Percentiles rank a stretch among this genome's conserved stretches.
Conservation (phyloP, 441 rosid genomes). For the Euphorbia schlechtendalii region DNA sequence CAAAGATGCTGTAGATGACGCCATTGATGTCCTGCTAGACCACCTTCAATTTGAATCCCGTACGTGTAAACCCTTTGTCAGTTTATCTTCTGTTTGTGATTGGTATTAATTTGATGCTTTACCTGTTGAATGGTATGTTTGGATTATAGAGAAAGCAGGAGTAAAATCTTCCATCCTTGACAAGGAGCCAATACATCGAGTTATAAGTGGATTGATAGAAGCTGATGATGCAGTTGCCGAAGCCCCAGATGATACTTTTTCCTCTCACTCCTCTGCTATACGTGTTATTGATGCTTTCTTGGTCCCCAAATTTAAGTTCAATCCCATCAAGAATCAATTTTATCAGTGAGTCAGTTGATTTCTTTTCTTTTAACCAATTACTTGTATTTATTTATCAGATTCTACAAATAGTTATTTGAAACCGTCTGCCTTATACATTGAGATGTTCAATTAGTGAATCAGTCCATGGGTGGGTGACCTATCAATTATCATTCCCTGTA, state of each 20-base stretch:
- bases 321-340: slow-evolving; percentile 71
- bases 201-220: slow-evolving; percentile 46
- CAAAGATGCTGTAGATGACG: slow-evolving; percentile 58
- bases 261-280: slow-evolving; percentile 34
- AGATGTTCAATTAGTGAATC: background rate
- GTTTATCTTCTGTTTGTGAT: background rate
- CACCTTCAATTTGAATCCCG: slow-evolving; percentile 58
- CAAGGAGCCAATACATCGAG: slow-evolving; percentile 52
- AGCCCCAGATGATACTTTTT: slow-evolving; percentile 14
- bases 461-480: background rate
- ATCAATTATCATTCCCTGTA: background rate
- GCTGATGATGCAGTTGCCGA: slow-evolving; percentile 65
- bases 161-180: slow-evolving; percentile 65
- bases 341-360: slow-evolving; percentile 41
- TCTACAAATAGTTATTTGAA: background rate
- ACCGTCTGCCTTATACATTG: no score
- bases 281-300: slow-evolving; percentile 71
- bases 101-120: background rate
- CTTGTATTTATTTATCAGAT: background rate
- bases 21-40: slow-evolving; percentile 76
- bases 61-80: slow-evolving; percentile 7
- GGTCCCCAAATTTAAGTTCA: slow-evolving; percentile 69
- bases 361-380: background rate
- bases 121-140: background rate
- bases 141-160: slow-evolving; percentile 25